Evolutionary conservation across 805 yeast species (phyloP).

Genomic region (Blastobotrys peoriensis): DNA sequence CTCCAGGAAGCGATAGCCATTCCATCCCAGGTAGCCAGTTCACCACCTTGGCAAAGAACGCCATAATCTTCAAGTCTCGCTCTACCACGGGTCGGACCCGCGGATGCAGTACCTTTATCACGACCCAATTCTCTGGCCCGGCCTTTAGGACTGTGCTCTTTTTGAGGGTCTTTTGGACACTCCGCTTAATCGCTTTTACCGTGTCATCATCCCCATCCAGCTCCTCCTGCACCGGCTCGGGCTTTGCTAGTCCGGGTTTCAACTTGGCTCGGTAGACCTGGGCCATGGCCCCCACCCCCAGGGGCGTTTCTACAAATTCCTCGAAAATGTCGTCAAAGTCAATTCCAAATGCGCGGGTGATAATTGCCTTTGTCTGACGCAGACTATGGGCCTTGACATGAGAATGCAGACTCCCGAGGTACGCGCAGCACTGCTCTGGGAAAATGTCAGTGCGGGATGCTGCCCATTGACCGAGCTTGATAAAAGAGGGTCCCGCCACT

Average conservation of each 20-base stretch:
- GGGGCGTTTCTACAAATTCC: constrained; percentile 65
- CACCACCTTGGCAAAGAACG: constrained; percentile 63
- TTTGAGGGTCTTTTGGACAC: constrained; percentile 2
- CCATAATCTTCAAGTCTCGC: constrained; percentile 82
- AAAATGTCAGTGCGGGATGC: constrained; percentile 94
- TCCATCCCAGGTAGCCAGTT: constrained; percentile 89
- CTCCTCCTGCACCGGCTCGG: constrained; percentile 13
- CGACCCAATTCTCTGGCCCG: constrained; percentile 47
- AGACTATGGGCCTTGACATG: constrained; percentile 72
- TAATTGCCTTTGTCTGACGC: constrained; percentile 48
- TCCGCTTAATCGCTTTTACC: background rate
- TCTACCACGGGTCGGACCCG: constrained; percentile 62
- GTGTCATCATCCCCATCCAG: background rate
- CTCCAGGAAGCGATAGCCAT: constrained; percentile 93
- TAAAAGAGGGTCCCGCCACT: constrained; percentile 81
- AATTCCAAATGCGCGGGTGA: constrained; percentile 55
- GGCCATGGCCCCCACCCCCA: constrained; percentile 98
- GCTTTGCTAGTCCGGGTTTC: constrained; percentile 19
- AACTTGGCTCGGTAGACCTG: constrained; percentile 82
- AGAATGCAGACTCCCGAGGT: constrained; percentile 73
- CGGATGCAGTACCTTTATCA: constrained; percentile 92
- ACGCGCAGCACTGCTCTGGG: constrained; percentile 69
- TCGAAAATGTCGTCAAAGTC: constrained; percentile 73
- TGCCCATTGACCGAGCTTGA: constrained; percentile 94
- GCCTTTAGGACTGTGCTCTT: constrained; percentile 16